A percentile compares a stretch with the other conserved stretches of the same genome.
These are phyloP conservation scores for Blastocladiella emersonii DNA, from an alignment of 371 early-diverging fungal species.

Conservation along the genomic window DNA sequence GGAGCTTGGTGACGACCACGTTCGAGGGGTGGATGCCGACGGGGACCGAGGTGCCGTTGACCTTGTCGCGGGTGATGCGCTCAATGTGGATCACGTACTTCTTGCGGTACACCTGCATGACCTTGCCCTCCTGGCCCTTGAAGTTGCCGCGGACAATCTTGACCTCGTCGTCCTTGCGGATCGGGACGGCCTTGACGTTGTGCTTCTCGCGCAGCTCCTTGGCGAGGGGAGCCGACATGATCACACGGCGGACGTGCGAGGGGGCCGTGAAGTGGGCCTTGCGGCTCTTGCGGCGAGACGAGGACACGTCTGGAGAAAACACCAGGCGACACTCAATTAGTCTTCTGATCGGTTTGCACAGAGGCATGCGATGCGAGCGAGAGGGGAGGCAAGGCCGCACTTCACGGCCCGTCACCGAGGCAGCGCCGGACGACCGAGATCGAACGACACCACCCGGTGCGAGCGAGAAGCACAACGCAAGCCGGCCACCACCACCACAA, in stretches of 20 bases:
- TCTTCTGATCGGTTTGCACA: too few species aligned
- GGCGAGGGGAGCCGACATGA: constrained; percentile 90
- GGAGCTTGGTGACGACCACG: constrained; percentile 85
- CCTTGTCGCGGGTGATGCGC: constrained; percentile 89
- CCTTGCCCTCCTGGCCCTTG: constrained; percentile 97
- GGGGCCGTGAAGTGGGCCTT: constrained; percentile 98
- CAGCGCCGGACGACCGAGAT: too few species aligned
- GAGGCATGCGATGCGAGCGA: too few species aligned
- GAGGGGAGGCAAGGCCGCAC: too few species aligned
- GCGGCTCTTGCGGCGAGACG: constrained; percentile 88
- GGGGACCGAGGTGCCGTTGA: constrained; percentile 80
- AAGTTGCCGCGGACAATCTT: constrained; percentile 81
- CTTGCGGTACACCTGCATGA: constrained; percentile 89
- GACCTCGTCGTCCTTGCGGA: constrained; percentile 96
- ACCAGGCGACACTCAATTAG: neutral
- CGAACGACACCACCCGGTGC: too few species aligned
- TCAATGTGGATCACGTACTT: constrained; percentile 98
- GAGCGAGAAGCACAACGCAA: too few species aligned
- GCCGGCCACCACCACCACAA: too few species aligned
- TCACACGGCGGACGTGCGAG: constrained; percentile 81
- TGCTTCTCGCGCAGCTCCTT: constrained; percentile 97
- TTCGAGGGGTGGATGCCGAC: constrained; percentile 96
- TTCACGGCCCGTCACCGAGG: too few species aligned
- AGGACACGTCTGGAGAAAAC: constrained; percentile 62
- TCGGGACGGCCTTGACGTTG: constrained; percentile 86